Percentiles rank a stretch among this genome's conserved stretches.
Evolutionary conservation across 306 rosid species (phyloP).

Genomic region (Cucumis hystrix): DNA sequence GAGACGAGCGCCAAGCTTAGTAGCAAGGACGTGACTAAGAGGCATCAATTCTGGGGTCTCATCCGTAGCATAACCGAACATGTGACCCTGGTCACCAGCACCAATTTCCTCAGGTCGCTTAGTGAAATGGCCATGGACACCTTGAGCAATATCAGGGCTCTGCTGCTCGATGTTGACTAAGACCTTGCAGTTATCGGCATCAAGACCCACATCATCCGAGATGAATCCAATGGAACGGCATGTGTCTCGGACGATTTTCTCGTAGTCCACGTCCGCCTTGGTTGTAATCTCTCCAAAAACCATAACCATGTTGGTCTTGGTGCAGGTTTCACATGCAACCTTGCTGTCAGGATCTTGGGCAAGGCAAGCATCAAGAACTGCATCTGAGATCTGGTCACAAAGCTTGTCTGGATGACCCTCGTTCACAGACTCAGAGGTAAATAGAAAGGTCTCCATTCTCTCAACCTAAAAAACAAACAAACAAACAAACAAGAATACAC

Average conservation of each 20-base stretch:
- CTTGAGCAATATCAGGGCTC: conserved; percentile 15
- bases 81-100: conserved; percentile 28
- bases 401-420: conserved; percentile 48
- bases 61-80: conserved; percentile 37
- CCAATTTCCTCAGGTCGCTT: conserved; percentile 25
- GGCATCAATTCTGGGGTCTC: conserved; percentile 13
- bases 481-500: not conserved
- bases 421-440: conserved; percentile 34
- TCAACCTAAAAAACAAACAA: conserved; percentile 10
- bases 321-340: conserved; percentile 32
- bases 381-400: conserved; percentile 24
- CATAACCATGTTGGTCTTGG: conserved; percentile 25
- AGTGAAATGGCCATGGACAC: conserved; percentile 27
- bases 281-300: conserved; percentile 38
- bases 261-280: conserved; percentile 23
- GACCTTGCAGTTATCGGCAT: conserved; percentile 34
- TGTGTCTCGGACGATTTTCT: conserved; percentile 33
- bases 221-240: conserved; percentile 24
- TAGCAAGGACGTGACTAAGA: conserved; percentile 10
- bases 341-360: conserved; percentile 27
- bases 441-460: conserved; percentile 26
- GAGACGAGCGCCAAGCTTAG: conserved; percentile 12
- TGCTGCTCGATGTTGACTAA: conserved; percentile 17
- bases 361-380: conserved; percentile 31
- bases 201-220: conserved; percentile 31